These are phyloP conservation scores for Apiospora kogelbergensis DNA, from an alignment of 2,329 filamentous ascomycete genomes.

Conservation along the genomic window DNA sequence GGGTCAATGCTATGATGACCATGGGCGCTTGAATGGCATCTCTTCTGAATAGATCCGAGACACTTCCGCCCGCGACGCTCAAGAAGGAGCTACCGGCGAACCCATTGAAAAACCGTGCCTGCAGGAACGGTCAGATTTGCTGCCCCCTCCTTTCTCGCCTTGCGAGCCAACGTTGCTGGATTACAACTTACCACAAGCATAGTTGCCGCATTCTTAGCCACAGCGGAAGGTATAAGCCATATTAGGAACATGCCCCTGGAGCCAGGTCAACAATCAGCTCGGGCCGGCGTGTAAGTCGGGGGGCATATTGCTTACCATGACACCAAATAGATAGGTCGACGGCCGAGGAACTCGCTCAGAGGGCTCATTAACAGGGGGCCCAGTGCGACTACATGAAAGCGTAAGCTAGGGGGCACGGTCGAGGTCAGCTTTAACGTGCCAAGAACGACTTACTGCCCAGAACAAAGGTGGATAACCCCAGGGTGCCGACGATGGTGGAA, in stretches of 20 bases:
- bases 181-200: conserved; percentile 57
- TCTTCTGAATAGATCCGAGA: conserved; percentile 74
- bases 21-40: conserved; percentile 75
- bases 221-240: conserved; percentile 79
- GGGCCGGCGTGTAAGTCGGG: neutral
- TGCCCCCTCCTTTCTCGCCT: neutral
- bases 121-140: neutral
- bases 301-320: conserved; percentile 50
- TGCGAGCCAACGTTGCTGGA: neutral
- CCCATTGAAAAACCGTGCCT: conserved; percentile 73
- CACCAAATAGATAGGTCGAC: conserved; percentile 75
- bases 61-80: conserved; percentile 79
- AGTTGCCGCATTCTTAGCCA: conserved; percentile 78
- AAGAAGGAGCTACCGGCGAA: conserved; percentile 68
- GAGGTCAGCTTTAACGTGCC: neutral
- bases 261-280: neutral
- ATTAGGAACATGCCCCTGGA: conserved; percentile 63
- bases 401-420: neutral
- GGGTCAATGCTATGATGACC: conserved; percentile 72
- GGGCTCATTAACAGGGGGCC: conserved; percentile 65
- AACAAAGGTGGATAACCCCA: conserved; percentile 83
- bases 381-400: conserved; percentile 41
- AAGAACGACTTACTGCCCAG: conserved; percentile 61
- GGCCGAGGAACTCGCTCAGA: conserved; percentile 76
- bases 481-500: conserved; percentile 70